A percentile compares a stretch with the other conserved stretches of the same genome.
These are phyloP conservation scores for Xylaria cubensis DNA, from an alignment of 495 filamentous ascomycete genomes.

Conservation along the genomic window DNA sequence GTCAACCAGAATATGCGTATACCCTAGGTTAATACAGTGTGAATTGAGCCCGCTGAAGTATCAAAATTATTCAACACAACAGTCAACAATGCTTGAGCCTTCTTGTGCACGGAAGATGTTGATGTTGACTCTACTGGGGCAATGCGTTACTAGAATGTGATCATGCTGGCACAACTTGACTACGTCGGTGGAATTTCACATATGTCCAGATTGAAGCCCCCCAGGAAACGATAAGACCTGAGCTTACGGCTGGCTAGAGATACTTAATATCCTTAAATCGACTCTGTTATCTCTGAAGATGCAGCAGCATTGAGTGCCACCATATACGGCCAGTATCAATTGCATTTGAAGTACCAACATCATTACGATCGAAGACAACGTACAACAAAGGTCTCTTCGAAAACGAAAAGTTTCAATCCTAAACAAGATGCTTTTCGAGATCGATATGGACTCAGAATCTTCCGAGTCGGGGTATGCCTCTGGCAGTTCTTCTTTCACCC, in stretches of 20 bases:
- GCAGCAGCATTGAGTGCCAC: not conserved
- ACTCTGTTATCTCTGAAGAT: not conserved
- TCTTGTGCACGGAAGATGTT: not conserved
- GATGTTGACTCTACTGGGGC: not conserved
- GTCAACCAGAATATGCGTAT: not conserved
- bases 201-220: not conserved
- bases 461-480: not conserved
- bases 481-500: not conserved
- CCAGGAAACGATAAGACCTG: not conserved
- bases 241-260: not conserved
- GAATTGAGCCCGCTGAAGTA: not conserved
- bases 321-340: not conserved
- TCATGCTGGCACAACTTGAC: conserved; percentile 1
- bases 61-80: not conserved
- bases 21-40: conserved; percentile 4
- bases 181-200: not conserved
- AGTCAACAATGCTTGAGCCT: not conserved
- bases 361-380: not conserved
- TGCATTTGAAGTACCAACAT: not conserved
- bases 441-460: not conserved
- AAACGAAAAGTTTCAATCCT: not conserved
- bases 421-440: not conserved
- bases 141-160: not conserved
- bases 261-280: not conserved
- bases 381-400: not conserved